phyloP scores from a whole-genome alignment of 345 rosid species.

The Linum lewisii region DNA sequence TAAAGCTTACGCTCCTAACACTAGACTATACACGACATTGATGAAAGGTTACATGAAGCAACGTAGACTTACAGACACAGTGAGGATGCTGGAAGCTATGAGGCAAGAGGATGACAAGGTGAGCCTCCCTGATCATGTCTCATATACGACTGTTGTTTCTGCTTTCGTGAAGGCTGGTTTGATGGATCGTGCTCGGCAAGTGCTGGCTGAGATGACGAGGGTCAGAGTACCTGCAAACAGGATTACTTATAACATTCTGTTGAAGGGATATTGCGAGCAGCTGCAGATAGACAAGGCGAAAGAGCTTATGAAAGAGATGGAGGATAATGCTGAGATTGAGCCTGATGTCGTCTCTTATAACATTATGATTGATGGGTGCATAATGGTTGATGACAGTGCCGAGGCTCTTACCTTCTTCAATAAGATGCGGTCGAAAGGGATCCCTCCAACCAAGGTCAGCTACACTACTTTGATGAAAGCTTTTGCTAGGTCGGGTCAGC shows the following conservation, averaged over 20 bases:
- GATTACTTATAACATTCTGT: conserved; percentile 78
- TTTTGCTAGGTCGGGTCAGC: conserved; percentile 78
- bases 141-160: conserved; percentile 86
- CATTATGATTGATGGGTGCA: conserved; percentile 80
- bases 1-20: conserved; percentile 48
- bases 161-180: conserved; percentile 68
- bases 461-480: conserved; percentile 97
- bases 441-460: conserved; percentile 80
- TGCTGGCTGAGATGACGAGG: conserved; percentile 72
- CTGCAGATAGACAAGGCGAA: conserved; percentile 66
- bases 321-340: conserved; percentile 39
- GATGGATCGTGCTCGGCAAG: conserved; percentile 76
- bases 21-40: conserved; percentile 73
- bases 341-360: conserved; percentile 90
- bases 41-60: conserved; percentile 96
- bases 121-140: conserved; percentile 80
- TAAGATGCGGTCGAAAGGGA: conserved; percentile 71
- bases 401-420: conserved; percentile 77
- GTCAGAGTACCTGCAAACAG: conserved; percentile 72
- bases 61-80: conserved; percentile 61
- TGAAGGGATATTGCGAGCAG: conserved; percentile 83
- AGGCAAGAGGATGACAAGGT: conserved; percentile 46
- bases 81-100: conserved; percentile 86
- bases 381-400: conserved; percentile 71
- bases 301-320: conserved; percentile 66